These are phyloP conservation scores for Fragaria iinumae DNA, from an alignment of 306 rosid genomes.

Conservation along the genomic window DNA sequence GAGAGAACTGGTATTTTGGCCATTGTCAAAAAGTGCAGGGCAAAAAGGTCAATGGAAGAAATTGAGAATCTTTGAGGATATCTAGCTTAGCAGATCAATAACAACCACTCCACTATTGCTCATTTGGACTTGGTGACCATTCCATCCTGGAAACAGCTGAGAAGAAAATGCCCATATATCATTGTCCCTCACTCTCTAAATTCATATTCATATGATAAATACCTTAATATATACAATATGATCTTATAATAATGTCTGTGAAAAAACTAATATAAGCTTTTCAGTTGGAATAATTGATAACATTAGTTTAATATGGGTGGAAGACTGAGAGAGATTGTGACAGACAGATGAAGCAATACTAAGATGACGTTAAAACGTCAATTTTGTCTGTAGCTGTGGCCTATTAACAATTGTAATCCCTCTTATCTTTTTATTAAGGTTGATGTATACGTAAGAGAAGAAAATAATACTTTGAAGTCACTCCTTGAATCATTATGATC, in stretches of 20 bases:
- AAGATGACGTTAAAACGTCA: conserved; percentile 48
- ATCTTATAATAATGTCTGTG: neutral
- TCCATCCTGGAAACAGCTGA: conserved; percentile 36
- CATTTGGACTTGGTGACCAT: conserved; percentile 28
- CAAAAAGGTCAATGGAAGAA: conserved; percentile 31
- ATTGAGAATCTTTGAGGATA: conserved; percentile 4
- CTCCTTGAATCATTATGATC: conserved; percentile 38
- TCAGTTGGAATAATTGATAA: conserved; percentile 6
- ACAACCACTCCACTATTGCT: conserved; percentile 28
- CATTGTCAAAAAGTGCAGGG: conserved; percentile 43
- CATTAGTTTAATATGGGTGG: neutral
- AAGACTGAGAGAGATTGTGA: conserved; percentile 10
- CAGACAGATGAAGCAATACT: neutral
- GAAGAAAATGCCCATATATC: conserved; percentile 28
- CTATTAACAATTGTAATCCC: conserved; percentile 35
- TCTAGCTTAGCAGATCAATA: conserved; percentile 22
- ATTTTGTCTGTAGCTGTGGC: conserved; percentile 40
- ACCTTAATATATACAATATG: neutral
- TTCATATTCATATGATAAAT: neutral
- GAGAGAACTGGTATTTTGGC: conserved; percentile 25
- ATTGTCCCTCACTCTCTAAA: conserved; percentile 7
- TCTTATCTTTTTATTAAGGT: neutral
- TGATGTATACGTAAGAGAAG: neutral
- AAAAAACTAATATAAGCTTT: conserved; percentile 18
- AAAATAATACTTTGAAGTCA: conserved; percentile 56